These are phyloP conservation scores for Emericellopsis atlantica DNA, from an alignment of 2,329 filamentous ascomycete species.

Conservation along the genomic window DNA sequence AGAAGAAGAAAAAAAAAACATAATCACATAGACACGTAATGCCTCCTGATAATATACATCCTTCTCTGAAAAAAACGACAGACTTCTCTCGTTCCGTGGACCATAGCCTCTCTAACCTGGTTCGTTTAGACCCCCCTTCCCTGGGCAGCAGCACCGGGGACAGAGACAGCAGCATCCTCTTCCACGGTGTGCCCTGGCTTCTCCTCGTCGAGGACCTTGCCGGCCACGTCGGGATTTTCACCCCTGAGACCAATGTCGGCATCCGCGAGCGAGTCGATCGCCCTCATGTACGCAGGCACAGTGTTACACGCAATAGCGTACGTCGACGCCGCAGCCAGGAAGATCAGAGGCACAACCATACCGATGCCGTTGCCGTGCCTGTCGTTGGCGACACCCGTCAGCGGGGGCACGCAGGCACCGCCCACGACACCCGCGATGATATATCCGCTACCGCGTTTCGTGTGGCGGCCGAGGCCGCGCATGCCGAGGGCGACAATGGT, in stretches of 20 bases:
- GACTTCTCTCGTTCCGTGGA: too few relatives aligned
- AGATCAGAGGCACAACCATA: constrained; percentile 53
- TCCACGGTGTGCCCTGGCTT: too few relatives aligned
- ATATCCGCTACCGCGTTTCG: constrained; percentile 62
- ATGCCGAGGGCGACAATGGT: constrained; percentile 71
- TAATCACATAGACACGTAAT: too few relatives aligned
- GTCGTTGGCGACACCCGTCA: constrained; percentile 58
- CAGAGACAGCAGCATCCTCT: too few relatives aligned
- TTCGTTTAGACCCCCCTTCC: too few relatives aligned
- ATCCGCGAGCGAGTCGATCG: constrained; percentile 44
- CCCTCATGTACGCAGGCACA: constrained; percentile 46
- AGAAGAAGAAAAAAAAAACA: too few relatives aligned
- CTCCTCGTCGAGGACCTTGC: too few relatives aligned
- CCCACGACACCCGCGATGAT: constrained; percentile 58
- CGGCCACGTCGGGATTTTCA: too few relatives aligned
- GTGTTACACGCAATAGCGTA: constrained; percentile 56
- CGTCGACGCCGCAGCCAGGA: constrained; percentile 42
- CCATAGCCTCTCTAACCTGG: too few relatives aligned
- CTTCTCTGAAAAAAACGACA: too few relatives aligned
- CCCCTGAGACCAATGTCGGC: constrained; percentile 27
- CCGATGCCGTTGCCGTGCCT: constrained; percentile 43
- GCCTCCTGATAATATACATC: too few relatives aligned
- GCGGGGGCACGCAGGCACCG: constrained; percentile 60
- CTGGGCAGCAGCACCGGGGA: too few relatives aligned
- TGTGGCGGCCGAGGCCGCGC: constrained; percentile 62